These are phyloP conservation scores for Trebouxia sp. DNA, from an alignment of 139 green algal genomes.

Conservation along the genomic window DNA sequence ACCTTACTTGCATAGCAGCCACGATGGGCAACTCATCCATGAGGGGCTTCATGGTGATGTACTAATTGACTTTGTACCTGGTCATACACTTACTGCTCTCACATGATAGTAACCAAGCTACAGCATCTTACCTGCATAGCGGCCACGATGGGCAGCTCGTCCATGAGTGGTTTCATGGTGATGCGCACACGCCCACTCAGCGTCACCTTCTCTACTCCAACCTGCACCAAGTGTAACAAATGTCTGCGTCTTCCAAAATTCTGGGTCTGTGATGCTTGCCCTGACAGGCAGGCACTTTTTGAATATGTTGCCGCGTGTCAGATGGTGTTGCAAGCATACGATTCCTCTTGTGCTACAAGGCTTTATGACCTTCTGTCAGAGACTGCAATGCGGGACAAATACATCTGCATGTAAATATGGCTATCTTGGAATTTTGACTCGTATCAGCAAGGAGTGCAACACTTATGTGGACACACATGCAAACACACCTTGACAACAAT, in stretches of 20 bases:
- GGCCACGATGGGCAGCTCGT: constrained; percentile 31
- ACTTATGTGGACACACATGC: neutral
- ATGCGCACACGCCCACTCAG: constrained; percentile 29
- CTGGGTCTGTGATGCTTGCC: no score
- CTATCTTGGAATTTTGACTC: neutral
- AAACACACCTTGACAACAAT: constrained; percentile 28
- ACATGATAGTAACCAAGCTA: neutral
- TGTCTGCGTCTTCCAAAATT: no score
- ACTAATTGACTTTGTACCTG: no score
- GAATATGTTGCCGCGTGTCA: no score
- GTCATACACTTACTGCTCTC: no score
- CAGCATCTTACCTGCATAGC: constrained; percentile 24
- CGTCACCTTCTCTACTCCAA: constrained; percentile 28
- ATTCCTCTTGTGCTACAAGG: no score
- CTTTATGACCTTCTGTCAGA: no score
- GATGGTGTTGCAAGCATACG: no score
- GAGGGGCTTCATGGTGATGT: constrained; percentile 27
- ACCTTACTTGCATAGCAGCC: constrained; percentile 16
- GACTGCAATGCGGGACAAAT: neutral
- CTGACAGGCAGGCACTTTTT: no score
- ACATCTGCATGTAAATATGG: neutral
- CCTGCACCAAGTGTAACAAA: neutral
- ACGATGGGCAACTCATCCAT: constrained; percentile 29
- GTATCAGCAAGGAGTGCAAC: neutral
- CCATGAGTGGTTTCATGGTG: constrained; percentile 31